Evolutionary conservation across 257 asterid genomes (phyloP).

Genomic region (Thymus quinquecostatus): DNA sequence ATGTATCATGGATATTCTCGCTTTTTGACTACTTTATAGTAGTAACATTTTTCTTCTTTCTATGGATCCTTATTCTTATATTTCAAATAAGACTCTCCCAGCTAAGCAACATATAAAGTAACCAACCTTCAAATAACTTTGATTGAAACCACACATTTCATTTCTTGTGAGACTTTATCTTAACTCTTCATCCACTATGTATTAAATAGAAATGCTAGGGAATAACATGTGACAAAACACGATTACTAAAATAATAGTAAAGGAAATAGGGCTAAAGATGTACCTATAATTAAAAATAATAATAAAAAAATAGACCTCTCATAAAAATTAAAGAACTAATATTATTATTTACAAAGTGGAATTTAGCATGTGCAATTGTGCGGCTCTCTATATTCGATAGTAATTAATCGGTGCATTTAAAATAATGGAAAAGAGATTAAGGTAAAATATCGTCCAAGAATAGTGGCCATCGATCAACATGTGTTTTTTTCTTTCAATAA

Average conservation of each 20-base stretch:
- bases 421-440: background rate
- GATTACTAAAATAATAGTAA: background rate
- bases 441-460: background rate
- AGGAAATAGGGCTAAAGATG: background rate
- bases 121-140: background rate
- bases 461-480: slow-evolving; percentile 1
- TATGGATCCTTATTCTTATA: too few relatives aligned
- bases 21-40: too few relatives aligned
- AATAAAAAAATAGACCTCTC: background rate
- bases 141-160: background rate
- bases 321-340: background rate
- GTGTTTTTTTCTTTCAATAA: too few relatives aligned
- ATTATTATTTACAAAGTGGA: too few relatives aligned
- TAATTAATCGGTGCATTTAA: background rate
- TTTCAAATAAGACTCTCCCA: too few relatives aligned
- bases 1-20: too few relatives aligned
- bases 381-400: background rate
- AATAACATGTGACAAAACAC: background rate
- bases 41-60: too few relatives aligned
- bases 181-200: background rate
- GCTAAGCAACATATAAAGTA: background rate
- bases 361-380: background rate
- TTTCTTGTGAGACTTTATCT: background rate
- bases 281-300: too few relatives aligned
- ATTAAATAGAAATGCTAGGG: background rate